Base-by-base conservation (phyloP, 768 basidiomycete genomes). In the Lentinula guzmanii region DNA sequence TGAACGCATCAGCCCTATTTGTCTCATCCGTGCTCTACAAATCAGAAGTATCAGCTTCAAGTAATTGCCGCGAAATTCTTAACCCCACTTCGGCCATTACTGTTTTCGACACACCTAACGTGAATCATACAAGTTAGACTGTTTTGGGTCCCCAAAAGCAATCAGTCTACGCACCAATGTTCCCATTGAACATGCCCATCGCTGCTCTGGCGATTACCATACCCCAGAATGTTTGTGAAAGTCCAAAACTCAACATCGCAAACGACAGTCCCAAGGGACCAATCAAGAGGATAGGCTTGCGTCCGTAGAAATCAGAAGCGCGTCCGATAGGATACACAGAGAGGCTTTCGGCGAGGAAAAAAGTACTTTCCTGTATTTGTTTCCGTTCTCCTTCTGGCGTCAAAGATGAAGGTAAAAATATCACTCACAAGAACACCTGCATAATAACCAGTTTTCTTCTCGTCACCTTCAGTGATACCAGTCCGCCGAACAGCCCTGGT, bases 151-250 rank as follows among this genome's bases (percentile, higher is more conserved):
- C 18, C 31, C 10, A 34, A 65, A 1, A 2, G 16, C 21, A 1
- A 5, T 2, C 15, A 35, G 21, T 3, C 8, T 0, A 52, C 63
- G 33, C 54, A 62, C 71, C 73, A 2, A 74, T 70, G 42, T 73
- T 72, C 3, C 74, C 72, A 61, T 72, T 72, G 21, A 74, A 68
- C 11, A 67, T 67, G 10, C 73, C 73, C 42, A 71, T 69, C 15
- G 66, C 60, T 31, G 65, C 66, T 2, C 72, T 64, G 31, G 58
- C 68, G 13, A 69, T 18, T 3, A 74, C 64, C 28, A 74, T 61
- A 3, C 64, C 62, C 61, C 61, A 64, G 52, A 72, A 74, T 7
- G 57, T 63, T 43, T 65, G 67, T 4, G 74, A 71, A 21, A 69
- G 55, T 9, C 74, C 74, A 58, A 75, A 74, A 4, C 65, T 65